phyloP scores from a whole-genome alignment of 257 asterid species.

The Nicotiana otophora region DNA sequence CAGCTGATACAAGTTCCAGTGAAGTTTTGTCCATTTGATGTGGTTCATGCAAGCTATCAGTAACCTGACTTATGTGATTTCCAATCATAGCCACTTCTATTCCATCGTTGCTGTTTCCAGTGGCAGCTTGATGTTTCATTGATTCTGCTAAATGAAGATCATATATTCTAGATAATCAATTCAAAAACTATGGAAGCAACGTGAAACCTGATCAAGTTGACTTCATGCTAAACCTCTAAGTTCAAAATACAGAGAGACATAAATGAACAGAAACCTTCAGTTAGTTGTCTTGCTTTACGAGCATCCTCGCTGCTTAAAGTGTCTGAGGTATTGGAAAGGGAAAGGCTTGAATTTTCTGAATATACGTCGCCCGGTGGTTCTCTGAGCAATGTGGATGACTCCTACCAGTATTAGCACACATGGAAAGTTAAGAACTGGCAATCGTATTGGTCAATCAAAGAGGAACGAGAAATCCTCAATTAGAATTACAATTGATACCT shows the following conservation, averaged over 20 bases:
- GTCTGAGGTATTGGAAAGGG: constrained; percentile 33
- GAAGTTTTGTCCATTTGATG: constrained; percentile 18
- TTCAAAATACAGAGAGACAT: background rate
- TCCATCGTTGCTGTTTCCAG: background rate
- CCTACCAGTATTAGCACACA: constrained; percentile 38
- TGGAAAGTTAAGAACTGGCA: constrained; percentile 21
- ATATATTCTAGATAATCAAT: background rate
- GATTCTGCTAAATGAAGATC: constrained; percentile 11
- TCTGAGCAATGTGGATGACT: constrained; percentile 44
- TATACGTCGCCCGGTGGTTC: constrained; percentile 63
- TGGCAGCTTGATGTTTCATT: background rate
- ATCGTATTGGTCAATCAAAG: background rate
- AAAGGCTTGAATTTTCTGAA: constrained; percentile 36
- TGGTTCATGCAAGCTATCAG: constrained; percentile 21
- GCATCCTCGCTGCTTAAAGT: constrained; percentile 35
- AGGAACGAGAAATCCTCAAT: background rate
- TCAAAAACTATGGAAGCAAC: constrained; percentile 10
- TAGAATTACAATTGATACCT: constrained; percentile 33
- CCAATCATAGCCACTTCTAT: constrained; percentile 24
- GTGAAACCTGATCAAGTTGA: background rate
- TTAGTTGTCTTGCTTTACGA: constrained; percentile 61
- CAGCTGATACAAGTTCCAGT: constrained; percentile 19
- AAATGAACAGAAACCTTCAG: constrained; percentile 50
- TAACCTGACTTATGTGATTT: constrained; percentile 55
- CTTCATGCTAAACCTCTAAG: background rate